Evolutionary conservation across 2,329 filamentous ascomycete genomes (phyloP), one percentile per base, ranked within the genome.

Genomic region (Monosporascus sp.): DNA sequence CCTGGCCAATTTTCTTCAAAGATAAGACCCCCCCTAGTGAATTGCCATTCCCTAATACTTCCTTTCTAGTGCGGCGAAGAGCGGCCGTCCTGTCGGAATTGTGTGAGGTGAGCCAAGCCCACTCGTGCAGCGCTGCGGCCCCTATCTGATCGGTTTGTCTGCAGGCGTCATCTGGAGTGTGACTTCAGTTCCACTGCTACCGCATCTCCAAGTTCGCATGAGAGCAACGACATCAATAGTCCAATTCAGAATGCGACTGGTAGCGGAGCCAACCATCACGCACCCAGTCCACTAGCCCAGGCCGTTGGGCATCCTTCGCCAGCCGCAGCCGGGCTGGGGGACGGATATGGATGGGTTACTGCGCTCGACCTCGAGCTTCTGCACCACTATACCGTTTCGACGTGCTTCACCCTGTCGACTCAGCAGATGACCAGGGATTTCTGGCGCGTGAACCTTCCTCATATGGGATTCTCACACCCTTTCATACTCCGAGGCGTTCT

Each of bases 341-440:
- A 58, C 20, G 50, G 41, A 14, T 11, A 24, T 24, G 50, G 56
- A 20, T 61, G 59, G 56, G 60, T 62, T 22, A 66, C 54, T 44
- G 65, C 54, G 41, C 60, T 72, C 11, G 76, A 81, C 46, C 68
- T 81, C 8, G 77, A 81, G 57, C 70, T 82, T 2, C 67, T 82
- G 7, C 77, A 82, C 59, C 77, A 82, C 63, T 82, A 72, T 57
- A 73, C 71, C 45, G 76, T 72, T 1, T 73, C 72, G 9, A 82
- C 79, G 1, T 73, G 72, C 50, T 66, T 70, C n/a, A 80, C 78
- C 0, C 63, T 81, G 3, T 72, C 72, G 5, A 66, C 65, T 7
- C 71, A 76, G 38, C 66, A 72, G 0, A 58, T 65, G 7, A 56
- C 78, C 3, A 73, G 73, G 41, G 68, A 70, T 37, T 70, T 80